Evolutionary conservation across 495 filamentous ascomycete genomes (phyloP), one percentile per base, ranked within the genome.

Genomic region (Penicillium crystallinum): DNA sequence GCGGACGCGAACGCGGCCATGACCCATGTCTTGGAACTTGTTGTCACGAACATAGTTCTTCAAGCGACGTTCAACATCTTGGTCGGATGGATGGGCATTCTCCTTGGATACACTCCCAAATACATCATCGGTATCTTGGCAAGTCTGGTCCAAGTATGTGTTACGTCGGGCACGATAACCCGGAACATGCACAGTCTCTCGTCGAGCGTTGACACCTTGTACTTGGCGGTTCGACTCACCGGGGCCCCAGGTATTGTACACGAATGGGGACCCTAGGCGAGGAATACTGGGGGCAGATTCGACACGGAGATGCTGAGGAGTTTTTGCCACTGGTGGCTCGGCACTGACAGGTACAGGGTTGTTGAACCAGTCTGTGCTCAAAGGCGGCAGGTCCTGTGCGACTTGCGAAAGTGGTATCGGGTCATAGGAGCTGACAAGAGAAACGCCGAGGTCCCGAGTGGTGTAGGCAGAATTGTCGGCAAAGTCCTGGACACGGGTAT

Each of bases 391-490:
- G 18, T 66, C 67, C 34, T 72, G 64, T n/a, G 81, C 67, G 29
- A 89, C 63, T 54, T 80, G 77, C 17, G 89, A 81, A 46, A 97
- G 66, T 0, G 88, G 84, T 38, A 82, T 86, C 30, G 86, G 78
- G 12, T 91, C 79, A 8, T 88, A 87, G 68, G 87, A 91, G 17
- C 90, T 79, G 4, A 83, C 79, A 31, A 98, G 81, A 31, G 93
- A 97, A 33, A 95, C 71, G 36, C 88, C 85, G 71, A 97, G 86
- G 48, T 93, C 90, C 37, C 88, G 85, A 10, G 86, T 89, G 3
- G 83, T 72, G 61, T 83, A 85, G 19, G 74, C 62, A 14, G 70
- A 54, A 12, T 55, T 63, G 15, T 60, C 52, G 22, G 67, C 53
- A 25, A 58, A 44, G 56, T 47, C 49, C 46, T 59, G 61, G 49